Evolutionary conservation across 2,329 filamentous ascomycete species (phyloP).

Genomic region (Fusarium chaquense): DNA sequence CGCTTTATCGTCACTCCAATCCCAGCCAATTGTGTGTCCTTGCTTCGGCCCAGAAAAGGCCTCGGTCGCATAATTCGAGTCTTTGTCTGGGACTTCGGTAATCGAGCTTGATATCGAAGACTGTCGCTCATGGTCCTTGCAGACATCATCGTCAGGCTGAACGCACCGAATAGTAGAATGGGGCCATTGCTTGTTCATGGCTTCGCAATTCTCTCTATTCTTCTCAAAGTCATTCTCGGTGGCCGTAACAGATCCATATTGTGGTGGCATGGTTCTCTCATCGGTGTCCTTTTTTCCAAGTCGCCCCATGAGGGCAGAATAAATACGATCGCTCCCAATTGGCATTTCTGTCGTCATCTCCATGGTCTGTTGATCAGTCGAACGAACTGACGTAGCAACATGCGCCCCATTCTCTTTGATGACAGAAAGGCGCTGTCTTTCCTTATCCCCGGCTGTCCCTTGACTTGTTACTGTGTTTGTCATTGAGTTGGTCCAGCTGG

Average conservation of each 20-base stretch:
- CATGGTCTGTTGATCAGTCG: no score
- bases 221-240: constrained; percentile 2
- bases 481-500: constrained; percentile 78
- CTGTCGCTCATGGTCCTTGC: constrained; percentile 34
- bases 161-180: constrained; percentile 52
- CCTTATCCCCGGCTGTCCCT: constrained; percentile 56
- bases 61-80: neutral
- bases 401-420: constrained; percentile 68
- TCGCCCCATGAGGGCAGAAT: no score
- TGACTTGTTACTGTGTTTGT: constrained; percentile 61
- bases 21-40: neutral
- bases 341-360: no score
- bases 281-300: no score
- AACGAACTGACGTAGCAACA: neutral
- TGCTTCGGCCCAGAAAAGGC: neutral
- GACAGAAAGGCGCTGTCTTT: constrained; percentile 70
- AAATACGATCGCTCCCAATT: no score
- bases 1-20: neutral
- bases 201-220: neutral
- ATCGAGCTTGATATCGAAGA: neutral
- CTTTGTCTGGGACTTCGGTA: constrained; percentile 10
- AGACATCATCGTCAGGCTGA: constrained; percentile 51
- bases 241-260: neutral
- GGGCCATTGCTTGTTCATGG: constrained; percentile 33
- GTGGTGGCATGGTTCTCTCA: no score